Conservation (phyloP, 495 filamentous ascomycete genomes). For the Xylaria curta region DNA sequence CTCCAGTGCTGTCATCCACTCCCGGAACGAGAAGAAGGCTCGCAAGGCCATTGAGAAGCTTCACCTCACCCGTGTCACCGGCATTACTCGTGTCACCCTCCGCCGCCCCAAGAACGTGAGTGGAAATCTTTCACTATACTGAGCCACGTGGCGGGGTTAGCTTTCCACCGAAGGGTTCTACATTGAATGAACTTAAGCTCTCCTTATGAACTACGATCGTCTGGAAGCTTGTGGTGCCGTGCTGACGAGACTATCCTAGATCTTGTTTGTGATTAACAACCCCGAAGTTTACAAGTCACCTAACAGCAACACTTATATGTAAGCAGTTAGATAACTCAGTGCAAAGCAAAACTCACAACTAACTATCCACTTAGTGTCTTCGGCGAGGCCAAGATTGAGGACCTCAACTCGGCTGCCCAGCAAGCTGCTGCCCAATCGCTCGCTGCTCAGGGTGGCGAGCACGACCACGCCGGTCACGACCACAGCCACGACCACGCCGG, state of each 20-base stretch:
- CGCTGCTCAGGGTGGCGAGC: conserved; percentile 44
- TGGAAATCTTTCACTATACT: conserved; percentile 32
- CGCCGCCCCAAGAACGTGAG: conserved; percentile 97
- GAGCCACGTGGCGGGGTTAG: not conserved
- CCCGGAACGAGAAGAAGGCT: conserved; percentile 99
- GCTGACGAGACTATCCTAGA: conserved; percentile 57
- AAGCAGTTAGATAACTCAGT: conserved; percentile 45
- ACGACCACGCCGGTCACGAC: conserved; percentile 68
- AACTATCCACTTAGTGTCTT: conserved; percentile 75
- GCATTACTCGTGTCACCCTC: conserved; percentile 97
- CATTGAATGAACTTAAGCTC: not conserved
- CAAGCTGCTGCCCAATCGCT: conserved; percentile 79
- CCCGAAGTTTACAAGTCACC: conserved; percentile 99
- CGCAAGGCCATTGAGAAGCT: conserved; percentile 98
- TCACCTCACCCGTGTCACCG: conserved; percentile 92
- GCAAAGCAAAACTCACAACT: conserved; percentile 7
- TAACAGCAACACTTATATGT: conserved; percentile 99
- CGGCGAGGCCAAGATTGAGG: conserved; percentile 99
- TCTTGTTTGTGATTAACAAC: conserved; percentile 99
- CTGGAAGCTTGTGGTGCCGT: not conserved
- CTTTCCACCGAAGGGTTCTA: not conserved
- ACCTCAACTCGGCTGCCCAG: conserved; percentile 96
- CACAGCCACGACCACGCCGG: conserved; percentile 69
- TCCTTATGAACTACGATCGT: conserved; percentile 3
- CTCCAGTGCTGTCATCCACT: conserved; percentile 88